Conservation (phyloP, 495 filamentous ascomycete species). For the Xylaria curta region DNA sequence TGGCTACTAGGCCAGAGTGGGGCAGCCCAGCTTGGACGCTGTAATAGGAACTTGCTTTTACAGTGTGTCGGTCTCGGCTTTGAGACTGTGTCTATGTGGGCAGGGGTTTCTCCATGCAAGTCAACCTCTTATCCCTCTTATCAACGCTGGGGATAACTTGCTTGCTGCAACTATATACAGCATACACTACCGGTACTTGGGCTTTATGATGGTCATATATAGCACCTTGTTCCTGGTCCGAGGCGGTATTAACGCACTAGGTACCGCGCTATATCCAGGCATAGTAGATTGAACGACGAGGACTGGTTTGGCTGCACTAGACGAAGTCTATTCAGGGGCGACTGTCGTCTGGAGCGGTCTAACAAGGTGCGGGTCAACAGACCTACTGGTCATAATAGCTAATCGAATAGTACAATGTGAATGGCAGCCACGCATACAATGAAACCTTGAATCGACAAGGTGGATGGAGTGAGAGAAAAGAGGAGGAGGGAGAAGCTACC, state of each 20-base stretch:
- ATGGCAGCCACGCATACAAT: neutral
- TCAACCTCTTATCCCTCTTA: constrained; percentile 19
- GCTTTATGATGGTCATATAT: neutral
- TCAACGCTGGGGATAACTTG: neutral
- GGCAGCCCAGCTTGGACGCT: neutral
- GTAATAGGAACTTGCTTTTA: constrained; percentile 12
- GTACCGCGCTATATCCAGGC: neutral
- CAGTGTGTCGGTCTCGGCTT: constrained; percentile 6
- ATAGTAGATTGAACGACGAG: neutral
- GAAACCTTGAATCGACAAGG: neutral
- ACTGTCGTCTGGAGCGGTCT: neutral
- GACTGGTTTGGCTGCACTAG: neutral
- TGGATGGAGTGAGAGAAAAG: neutral
- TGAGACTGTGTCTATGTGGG: neutral
- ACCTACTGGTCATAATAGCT: neutral
- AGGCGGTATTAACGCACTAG: neutral
- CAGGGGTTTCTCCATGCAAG: constrained; percentile 5
- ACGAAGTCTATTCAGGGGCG: neutral
- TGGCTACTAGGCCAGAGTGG: constrained; percentile 14
- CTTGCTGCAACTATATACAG: neutral
- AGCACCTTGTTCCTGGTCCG: neutral
- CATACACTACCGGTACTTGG: constrained; percentile 1
- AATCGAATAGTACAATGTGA: neutral
- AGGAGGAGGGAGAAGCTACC: neutral
- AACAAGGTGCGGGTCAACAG: constrained; percentile 18